Conservation (phyloP, 345 rosid genomes). For the Heritiera fomes region DNA sequence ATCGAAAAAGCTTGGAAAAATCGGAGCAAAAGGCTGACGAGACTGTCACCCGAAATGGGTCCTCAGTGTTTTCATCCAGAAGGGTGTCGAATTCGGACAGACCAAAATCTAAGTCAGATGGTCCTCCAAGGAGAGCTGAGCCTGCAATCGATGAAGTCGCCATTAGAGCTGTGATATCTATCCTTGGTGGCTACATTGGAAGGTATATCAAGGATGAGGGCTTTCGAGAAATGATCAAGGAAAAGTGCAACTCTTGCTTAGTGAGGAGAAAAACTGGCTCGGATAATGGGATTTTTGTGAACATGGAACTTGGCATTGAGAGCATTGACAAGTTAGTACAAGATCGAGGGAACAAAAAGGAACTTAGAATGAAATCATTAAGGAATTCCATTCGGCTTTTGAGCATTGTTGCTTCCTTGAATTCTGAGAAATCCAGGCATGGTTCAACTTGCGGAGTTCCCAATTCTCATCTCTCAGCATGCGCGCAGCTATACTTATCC, state of each 20-base stretch:
- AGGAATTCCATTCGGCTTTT: conserved; percentile 41
- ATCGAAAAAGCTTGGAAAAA: conserved; percentile 24
- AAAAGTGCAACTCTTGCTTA: conserved; percentile 44
- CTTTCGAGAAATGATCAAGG: conserved; percentile 41
- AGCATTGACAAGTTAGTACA: conserved; percentile 44
- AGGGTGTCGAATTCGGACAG: conserved; percentile 31
- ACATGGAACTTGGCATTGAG: conserved; percentile 43
- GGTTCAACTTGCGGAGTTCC: conserved; percentile 48
- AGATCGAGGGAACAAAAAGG: conserved; percentile 26
- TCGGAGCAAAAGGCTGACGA: conserved; percentile 20
- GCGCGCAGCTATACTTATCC: conserved; percentile 58
- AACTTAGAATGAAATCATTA: conserved; percentile 29
- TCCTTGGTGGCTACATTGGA: conserved; percentile 56
- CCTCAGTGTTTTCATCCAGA: conserved; percentile 31
- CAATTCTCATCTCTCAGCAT: conserved; percentile 57
- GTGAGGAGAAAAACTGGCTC: conserved; percentile 24
- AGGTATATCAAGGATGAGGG: conserved; percentile 44
- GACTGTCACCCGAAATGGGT: conserved; percentile 26
- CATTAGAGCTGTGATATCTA: conserved; percentile 47
- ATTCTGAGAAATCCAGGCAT: conserved; percentile 36
- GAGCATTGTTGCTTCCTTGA: conserved; percentile 47
- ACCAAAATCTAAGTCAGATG: conserved; percentile 16
- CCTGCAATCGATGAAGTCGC: conserved; percentile 52
- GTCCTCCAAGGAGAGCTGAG: conserved; percentile 28
- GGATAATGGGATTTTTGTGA: conserved; percentile 32